These are phyloP conservation scores for Serendipita vermifera DNA, from an alignment of 768 basidiomycete genomes.

Conservation along the genomic window DNA sequence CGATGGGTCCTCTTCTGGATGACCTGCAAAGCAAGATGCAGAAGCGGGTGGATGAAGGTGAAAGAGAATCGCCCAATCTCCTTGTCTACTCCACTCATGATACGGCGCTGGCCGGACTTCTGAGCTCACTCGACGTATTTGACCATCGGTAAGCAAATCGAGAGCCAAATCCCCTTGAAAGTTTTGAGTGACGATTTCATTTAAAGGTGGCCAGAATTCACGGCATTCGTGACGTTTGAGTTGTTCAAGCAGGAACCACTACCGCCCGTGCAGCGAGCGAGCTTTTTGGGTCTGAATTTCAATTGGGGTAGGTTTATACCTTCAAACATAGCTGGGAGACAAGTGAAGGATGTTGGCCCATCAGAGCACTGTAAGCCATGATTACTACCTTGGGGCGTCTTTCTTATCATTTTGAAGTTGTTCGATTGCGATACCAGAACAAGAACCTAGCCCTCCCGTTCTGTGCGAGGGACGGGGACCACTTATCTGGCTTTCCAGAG, in stretches of 20 bases:
- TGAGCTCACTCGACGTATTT: conserved; percentile 54
- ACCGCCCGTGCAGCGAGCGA: background rate
- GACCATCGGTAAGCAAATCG: conserved; percentile 44
- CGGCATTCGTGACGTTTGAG: conserved; percentile 61
- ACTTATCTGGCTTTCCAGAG: conserved; percentile 55
- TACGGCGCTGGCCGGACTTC: conserved; percentile 51
- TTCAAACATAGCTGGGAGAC: background rate
- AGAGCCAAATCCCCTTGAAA: background rate
- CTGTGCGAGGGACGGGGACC: conserved; percentile 53
- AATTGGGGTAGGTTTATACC: background rate
- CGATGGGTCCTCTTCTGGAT: conserved; percentile 61
- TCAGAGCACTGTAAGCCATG: too few species aligned
- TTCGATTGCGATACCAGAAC: conserved; percentile 72
- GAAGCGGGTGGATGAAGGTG: conserved; percentile 35
- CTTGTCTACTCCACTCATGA: conserved; percentile 47
- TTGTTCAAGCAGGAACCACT: conserved; percentile 37
- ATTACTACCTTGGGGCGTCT: background rate
- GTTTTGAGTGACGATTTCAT: background rate
- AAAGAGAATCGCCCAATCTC: conserved; percentile 42
- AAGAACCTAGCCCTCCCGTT: conserved; percentile 46
- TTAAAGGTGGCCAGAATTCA: conserved; percentile 60
- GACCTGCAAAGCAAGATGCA: conserved; percentile 55
- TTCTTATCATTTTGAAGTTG: conserved; percentile 27
- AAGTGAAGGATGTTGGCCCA: too few species aligned
- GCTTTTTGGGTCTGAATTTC: background rate